These are phyloP conservation scores for Mrakia hoshinonis DNA, from an alignment of 768 basidiomycete genomes.

Conservation along the genomic window DNA sequence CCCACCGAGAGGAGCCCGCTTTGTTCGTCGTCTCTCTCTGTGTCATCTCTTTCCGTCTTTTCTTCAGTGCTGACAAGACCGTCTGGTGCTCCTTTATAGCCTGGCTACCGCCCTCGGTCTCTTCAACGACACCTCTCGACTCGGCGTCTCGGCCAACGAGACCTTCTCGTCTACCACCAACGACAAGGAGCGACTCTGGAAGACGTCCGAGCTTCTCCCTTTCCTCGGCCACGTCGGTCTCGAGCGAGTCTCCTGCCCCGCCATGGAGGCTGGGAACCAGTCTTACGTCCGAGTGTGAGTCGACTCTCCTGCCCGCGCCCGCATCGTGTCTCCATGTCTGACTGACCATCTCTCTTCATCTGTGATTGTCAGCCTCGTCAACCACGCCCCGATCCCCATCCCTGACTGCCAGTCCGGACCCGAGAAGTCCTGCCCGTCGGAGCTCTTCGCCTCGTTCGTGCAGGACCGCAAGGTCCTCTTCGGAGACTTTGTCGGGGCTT, in stretches of 20 bases:
- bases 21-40: not conserved
- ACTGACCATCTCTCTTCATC: not conserved
- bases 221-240: slow-evolving; percentile 13
- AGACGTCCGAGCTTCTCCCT: slow-evolving; percentile 10
- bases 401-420: slow-evolving; percentile 8
- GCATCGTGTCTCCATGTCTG: not conserved
- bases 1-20: slow-evolving; percentile 14
- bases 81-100: not conserved
- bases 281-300: slow-evolving; percentile 11
- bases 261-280: not conserved
- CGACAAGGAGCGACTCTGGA: slow-evolving; percentile 8
- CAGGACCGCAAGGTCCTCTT: not conserved
- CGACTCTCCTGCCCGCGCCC: not conserved
- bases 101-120: slow-evolving; percentile 1
- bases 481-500: slow-evolving; percentile 9
- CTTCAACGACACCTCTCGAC: slow-evolving; percentile 11
- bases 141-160: not conserved
- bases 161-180: not conserved
- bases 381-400: slow-evolving; percentile 16
- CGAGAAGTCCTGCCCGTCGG: not conserved
- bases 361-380: not conserved
- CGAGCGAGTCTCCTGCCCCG: not conserved
- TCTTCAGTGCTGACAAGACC: not conserved
- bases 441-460: not conserved
- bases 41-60: not conserved